Conservation (phyloP, 179 eudicot species). For the Vitellaria paradoxa region DNA sequence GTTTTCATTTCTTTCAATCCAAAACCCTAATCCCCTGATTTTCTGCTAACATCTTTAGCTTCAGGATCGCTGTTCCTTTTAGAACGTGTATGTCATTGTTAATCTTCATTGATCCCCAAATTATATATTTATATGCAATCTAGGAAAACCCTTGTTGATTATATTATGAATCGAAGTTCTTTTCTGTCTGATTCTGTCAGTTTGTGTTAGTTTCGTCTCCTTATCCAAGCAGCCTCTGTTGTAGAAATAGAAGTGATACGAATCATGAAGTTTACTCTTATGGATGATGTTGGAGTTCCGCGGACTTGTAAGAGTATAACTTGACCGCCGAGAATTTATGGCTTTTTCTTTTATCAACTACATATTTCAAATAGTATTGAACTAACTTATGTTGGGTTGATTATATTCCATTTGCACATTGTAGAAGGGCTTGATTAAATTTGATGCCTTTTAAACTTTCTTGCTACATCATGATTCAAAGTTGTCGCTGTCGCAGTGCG, state of each 20-base stretch:
- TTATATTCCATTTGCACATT: background rate
- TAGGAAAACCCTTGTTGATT: background rate
- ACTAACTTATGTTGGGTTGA: too few species aligned
- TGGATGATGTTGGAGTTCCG: background rate
- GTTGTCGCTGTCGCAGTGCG: too few species aligned
- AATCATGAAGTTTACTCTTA: background rate
- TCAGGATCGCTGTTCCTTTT: background rate
- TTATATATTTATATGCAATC: background rate
- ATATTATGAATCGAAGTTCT: background rate
- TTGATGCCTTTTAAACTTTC: background rate
- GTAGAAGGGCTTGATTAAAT: background rate
- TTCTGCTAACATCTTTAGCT: background rate
- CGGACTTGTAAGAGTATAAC: background rate
- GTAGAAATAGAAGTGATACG: background rate
- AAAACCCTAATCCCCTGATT: conserved; percentile 1
- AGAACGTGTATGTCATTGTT: background rate
- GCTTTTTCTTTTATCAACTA: background rate
- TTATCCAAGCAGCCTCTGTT: background rate
- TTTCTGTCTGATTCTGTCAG: background rate
- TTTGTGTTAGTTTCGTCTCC: background rate
- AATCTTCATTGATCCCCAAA: background rate
- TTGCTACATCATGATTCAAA: too few species aligned
- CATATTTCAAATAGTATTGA: background rate
- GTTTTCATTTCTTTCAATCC: background rate
- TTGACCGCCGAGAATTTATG: background rate